phyloP scores from a whole-genome alignment of 441 rosid genomes.

The Cnidoscolus chayamansa region DNA sequence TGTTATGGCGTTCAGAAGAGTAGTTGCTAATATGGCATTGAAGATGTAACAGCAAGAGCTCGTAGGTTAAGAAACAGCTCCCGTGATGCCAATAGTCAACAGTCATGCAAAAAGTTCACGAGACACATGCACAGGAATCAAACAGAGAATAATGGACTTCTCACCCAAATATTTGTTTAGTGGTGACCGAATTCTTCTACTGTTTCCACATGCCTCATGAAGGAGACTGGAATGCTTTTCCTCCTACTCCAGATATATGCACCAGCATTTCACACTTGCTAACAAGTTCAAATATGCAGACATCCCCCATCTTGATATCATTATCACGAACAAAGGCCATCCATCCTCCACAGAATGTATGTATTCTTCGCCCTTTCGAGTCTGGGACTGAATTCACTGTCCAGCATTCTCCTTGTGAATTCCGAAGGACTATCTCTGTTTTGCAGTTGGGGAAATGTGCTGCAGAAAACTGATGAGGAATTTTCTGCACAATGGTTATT shows the following conservation, averaged over 20 bases:
- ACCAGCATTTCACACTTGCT: slow-evolving; percentile 50
- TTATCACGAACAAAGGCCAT: slow-evolving; percentile 64
- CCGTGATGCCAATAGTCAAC: no score
- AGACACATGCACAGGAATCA: slow-evolving; percentile 7
- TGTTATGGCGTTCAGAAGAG: neutral
- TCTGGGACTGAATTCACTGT: slow-evolving; percentile 61
- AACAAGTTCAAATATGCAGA: slow-evolving; percentile 61
- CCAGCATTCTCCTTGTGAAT: slow-evolving; percentile 46
- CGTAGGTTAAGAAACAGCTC: neutral
- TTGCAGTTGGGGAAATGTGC: slow-evolving; percentile 54
- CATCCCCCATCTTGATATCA: slow-evolving; percentile 48
- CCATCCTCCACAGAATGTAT: slow-evolving; percentile 70
- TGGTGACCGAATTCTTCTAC: slow-evolving; percentile 2
- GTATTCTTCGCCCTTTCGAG: slow-evolving; percentile 48
- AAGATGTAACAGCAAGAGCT: neutral
- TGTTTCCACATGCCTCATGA: slow-evolving; percentile 12
- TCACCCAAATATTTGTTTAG: slow-evolving; percentile 4
- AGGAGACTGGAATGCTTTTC: slow-evolving; percentile 23
- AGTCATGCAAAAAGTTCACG: neutral
- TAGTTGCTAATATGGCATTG: neutral
- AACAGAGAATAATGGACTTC: slow-evolving; percentile 2
- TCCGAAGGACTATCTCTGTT: slow-evolving; percentile 52
- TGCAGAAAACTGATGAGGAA: slow-evolving; percentile 52
- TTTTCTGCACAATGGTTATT: slow-evolving; percentile 41
- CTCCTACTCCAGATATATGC: slow-evolving; percentile 45